Evolutionary conservation across 2,329 filamentous ascomycete genomes (phyloP).

Genomic region (Alternaria gansuensis): DNA sequence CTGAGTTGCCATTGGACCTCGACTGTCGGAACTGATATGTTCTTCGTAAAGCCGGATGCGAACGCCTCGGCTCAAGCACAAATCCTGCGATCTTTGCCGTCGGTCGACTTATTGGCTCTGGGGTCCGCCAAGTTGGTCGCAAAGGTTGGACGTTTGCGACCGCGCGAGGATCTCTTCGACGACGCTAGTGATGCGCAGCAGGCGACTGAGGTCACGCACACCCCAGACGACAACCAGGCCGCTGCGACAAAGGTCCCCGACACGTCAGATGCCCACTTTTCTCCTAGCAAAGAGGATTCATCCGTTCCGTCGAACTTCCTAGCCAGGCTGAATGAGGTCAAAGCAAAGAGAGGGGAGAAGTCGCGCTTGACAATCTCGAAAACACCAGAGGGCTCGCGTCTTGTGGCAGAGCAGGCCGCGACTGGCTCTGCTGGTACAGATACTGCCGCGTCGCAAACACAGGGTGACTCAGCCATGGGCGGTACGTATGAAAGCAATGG

Average conservation of each 20-base stretch:
- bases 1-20: slow-evolving; percentile 84
- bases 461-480: slow-evolving; percentile 22
- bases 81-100: slow-evolving; percentile 62
- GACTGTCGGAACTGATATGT: slow-evolving; percentile 83
- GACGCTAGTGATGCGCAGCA: slow-evolving; percentile 12
- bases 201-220: slow-evolving; percentile 7
- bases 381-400: slow-evolving; percentile 26
- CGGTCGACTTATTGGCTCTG: slow-evolving; percentile 76
- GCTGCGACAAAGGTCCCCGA: background rate
- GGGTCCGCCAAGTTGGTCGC: slow-evolving; percentile 75
- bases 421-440: background rate
- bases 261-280: background rate
- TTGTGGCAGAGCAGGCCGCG: slow-evolving; percentile 21
- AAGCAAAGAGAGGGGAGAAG: slow-evolving; percentile 54
- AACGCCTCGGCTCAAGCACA: slow-evolving; percentile 34
- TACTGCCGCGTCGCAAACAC: background rate
- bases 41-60: slow-evolving; percentile 63
- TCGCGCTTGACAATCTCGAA: slow-evolving; percentile 31
- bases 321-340: slow-evolving; percentile 52
- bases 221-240: slow-evolving; percentile 2
- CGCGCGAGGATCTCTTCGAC: slow-evolving; percentile 42
- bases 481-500: slow-evolving; percentile 14
- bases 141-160: slow-evolving; percentile 66
- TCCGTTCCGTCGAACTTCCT: slow-evolving; percentile 52
- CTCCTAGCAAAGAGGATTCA: slow-evolving; percentile 13